Base-by-base conservation (phyloP, 2,329 filamentous ascomycete species). In the Amauroascus niger region DNA sequence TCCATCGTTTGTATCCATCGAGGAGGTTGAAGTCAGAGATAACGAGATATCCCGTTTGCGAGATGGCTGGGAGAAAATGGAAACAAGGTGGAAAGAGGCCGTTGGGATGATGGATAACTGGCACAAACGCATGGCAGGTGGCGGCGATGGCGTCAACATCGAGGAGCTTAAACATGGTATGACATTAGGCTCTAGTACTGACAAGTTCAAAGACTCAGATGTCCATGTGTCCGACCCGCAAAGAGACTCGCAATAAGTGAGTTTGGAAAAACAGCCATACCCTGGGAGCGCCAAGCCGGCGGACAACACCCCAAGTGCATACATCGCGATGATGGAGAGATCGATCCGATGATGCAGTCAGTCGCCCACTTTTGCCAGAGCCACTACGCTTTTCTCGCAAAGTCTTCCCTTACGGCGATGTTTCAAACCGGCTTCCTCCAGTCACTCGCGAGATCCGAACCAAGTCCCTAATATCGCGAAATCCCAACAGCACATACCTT, bases 1-100 rank as follows among this genome's bases (percentile, higher is more conserved):
- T 64, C 93, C 93, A 1, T 95, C 90, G 1, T 98, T 97, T 67
- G 93, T 96, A 13, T 87, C 91, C 0, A 81, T 97, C 20, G 93
- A 97, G 63, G 93, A 97, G 67, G 88, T 98, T 1, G 84, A 94
- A 64, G 73, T 89, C n/a, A 82, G 91, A 52, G 91, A 98, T 59
- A 86, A 94, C 56, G 90, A 96, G 67, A 97, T 98, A 59, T 78
- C 79, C 50, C 80, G 87, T 49, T 75, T 98, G 46, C 82, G 88
- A 52, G 81, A 86, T 53, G 88, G 90, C 14, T 95, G 91, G 85
- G 87, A 94, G 66, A 89, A 86, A 70, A 95, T 97, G 87, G 90
- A 97, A 68, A 79, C 75, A 20, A 81, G 89, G 49, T 95, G 93
- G 88, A 84, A 82, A 59, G 91, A 97, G 65, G 88, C 93, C 0